Conservation (phyloP, 148 eudicot species). For the Salicornia ramosissima region DNA sequence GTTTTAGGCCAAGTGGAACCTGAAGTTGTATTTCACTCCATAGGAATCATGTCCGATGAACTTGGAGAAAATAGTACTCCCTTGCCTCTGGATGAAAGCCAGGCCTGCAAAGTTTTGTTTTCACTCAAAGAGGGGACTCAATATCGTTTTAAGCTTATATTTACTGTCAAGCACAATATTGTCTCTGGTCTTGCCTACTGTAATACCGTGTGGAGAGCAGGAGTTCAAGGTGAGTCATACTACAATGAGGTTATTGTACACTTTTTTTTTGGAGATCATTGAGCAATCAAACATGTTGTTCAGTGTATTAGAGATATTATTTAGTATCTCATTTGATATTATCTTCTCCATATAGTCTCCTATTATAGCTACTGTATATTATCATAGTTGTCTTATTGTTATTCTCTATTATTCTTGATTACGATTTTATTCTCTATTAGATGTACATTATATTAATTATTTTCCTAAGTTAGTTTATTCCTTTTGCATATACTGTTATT, state of each 20-base stretch:
- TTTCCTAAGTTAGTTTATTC: too few species aligned
- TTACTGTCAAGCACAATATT: constrained; percentile 53
- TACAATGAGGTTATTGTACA: background rate
- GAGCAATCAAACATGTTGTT: background rate
- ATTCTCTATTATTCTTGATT: too few species aligned
- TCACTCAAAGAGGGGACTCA: constrained; percentile 53
- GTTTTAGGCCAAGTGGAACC: constrained; percentile 54
- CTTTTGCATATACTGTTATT: too few species aligned
- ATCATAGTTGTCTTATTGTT: too few species aligned
- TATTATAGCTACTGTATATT: too few species aligned
- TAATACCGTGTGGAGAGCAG: constrained; percentile 54
- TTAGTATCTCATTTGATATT: too few species aligned
- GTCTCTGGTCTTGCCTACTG: constrained; percentile 54
- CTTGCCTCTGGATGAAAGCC: constrained; percentile 40
- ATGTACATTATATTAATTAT: too few species aligned
- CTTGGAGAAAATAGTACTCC: constrained; percentile 49
- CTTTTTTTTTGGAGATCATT: background rate
- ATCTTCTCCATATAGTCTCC: too few species aligned
- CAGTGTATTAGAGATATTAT: too few species aligned
- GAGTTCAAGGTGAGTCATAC: constrained; percentile 46
- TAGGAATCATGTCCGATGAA: constrained; percentile 50
- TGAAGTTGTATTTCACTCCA: constrained; percentile 55
- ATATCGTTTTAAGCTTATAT: constrained; percentile 50
- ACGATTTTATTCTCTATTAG: too few species aligned
- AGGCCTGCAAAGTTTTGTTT: constrained; percentile 37